Percentiles rank a stretch among this genome's conserved stretches.
phyloP scores from a whole-genome alignment of 108 stramenopile species.

The Skeletonema potamos region DNA sequence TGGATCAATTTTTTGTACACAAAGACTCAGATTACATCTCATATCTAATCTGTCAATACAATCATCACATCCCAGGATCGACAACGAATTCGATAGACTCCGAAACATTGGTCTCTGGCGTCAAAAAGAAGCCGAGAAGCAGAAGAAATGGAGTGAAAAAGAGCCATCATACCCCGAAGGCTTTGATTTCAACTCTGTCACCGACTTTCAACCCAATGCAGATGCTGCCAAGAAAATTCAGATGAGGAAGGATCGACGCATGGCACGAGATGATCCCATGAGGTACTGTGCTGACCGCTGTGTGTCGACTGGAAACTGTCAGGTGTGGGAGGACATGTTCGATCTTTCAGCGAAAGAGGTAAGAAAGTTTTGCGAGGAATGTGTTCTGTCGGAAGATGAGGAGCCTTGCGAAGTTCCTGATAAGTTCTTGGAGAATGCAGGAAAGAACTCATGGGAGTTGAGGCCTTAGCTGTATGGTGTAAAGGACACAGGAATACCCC shows the following conservation, averaged over 20 bases:
- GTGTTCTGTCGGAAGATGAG: slow-evolving; percentile 68
- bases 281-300: slow-evolving; percentile 83
- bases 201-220: slow-evolving; percentile 9
- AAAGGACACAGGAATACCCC: not conserved
- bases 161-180: slow-evolving; percentile 3
- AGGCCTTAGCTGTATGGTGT: not conserved
- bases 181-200: slow-evolving; percentile 28
- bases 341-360: slow-evolving; percentile 65
- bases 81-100: slow-evolving; percentile 19
- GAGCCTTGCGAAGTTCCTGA: slow-evolving; percentile 75
- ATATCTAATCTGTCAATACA: not conserved
- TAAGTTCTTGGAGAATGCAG: slow-evolving; percentile 41
- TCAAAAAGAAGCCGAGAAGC: slow-evolving; percentile 16
- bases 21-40: too few species aligned
- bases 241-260: slow-evolving; percentile 49
- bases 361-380: slow-evolving; percentile 72
- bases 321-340: slow-evolving; percentile 72
- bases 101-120: slow-evolving; percentile 22
- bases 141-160: slow-evolving; percentile 6
- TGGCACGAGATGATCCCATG: slow-evolving; percentile 66
- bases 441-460: slow-evolving; percentile 32
- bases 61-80: slow-evolving; percentile 15
- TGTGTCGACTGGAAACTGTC: slow-evolving; percentile 78
- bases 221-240: slow-evolving; percentile 29
- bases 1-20: too few species aligned